Evolutionary conservation across 371 early-diverging fungal genomes (phyloP).

Genomic region (Rhizomucor pusillus): DNA sequence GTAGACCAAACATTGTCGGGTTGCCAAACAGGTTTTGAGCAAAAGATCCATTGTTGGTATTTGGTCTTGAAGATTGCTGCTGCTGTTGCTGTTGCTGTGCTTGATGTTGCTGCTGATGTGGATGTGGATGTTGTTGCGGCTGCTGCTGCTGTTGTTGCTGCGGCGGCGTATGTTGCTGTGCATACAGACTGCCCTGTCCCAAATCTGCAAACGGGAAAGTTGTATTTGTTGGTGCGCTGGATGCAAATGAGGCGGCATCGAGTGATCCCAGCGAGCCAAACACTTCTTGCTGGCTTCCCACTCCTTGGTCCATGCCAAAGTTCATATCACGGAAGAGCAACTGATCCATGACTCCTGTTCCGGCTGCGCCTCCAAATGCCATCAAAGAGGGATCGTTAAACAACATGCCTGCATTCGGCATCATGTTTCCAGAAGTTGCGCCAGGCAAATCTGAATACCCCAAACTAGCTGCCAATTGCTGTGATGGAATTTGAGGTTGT

Average conservation of each 20-base stretch:
- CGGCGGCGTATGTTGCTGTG: conserved; percentile 1
- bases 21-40: conserved; percentile 8
- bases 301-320: conserved; percentile 6
- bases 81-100: conserved; percentile 5
- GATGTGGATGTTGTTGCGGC: conserved; percentile 3
- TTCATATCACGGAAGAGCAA: conserved; percentile 12
- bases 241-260: conserved; percentile 3
- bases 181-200: conserved; percentile 7
- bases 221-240: conserved; percentile 4
- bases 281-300: conserved; percentile 12
- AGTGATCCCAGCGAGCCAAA: conserved; percentile 12
- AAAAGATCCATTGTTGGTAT: conserved; percentile 6
- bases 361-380: conserved; percentile 7
- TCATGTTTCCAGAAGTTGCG: conserved; percentile 6
- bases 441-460: conserved; percentile 5
- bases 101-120: conserved; percentile 1
- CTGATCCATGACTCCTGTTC: conserved; percentile 10
- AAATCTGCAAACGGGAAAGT: conserved; percentile 9
- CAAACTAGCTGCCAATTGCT: conserved; percentile 1
- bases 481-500: background rate
- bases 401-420: conserved; percentile 5
- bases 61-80: background rate
- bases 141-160: conserved; percentile 12
- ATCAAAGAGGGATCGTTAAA: conserved; percentile 12
- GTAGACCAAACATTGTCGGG: conserved; percentile 6